phyloP scores from a whole-genome alignment of 768 basidiomycete species.

The Tylopilus subfusipes region DNA sequence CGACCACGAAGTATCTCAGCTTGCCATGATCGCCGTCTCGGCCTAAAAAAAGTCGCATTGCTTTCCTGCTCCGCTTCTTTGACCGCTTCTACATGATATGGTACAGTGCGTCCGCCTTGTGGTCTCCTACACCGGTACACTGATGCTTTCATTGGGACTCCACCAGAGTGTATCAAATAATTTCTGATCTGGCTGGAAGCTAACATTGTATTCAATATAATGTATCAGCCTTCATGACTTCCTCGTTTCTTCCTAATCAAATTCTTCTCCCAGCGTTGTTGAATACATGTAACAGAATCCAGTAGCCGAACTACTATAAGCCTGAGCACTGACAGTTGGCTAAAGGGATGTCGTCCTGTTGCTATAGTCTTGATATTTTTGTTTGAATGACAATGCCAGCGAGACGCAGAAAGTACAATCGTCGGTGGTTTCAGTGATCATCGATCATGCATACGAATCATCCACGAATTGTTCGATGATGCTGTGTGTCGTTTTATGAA shows the following conservation, averaged over 20 bases:
- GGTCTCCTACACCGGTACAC: not conserved
- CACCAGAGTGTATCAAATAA: not conserved
- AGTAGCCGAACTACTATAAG: not conserved
- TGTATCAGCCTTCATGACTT: not conserved
- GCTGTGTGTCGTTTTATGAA: too few species aligned
- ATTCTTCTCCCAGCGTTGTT: not conserved
- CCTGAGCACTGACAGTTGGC: not conserved
- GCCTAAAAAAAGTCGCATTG: constrained; percentile 8
- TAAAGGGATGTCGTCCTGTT: not conserved
- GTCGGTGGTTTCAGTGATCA: too few species aligned
- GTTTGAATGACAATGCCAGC: too few species aligned
- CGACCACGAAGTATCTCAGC: constrained; percentile 36
- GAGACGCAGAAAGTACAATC: too few species aligned
- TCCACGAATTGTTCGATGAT: too few species aligned
- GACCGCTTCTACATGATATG: not conserved
- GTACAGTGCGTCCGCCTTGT: constrained; percentile 2
- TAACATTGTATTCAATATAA: not conserved
- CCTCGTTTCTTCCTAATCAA: not conserved
- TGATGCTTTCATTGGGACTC: not conserved
- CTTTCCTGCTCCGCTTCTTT: not conserved
- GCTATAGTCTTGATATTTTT: not conserved
- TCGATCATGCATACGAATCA: too few species aligned
- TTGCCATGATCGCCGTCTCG: constrained; percentile 11
- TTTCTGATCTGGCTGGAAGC: not conserved
- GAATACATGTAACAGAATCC: not conserved